phyloP scores from a whole-genome alignment of 129 eudicot genomes.

The Deinandra increscens region DNA sequence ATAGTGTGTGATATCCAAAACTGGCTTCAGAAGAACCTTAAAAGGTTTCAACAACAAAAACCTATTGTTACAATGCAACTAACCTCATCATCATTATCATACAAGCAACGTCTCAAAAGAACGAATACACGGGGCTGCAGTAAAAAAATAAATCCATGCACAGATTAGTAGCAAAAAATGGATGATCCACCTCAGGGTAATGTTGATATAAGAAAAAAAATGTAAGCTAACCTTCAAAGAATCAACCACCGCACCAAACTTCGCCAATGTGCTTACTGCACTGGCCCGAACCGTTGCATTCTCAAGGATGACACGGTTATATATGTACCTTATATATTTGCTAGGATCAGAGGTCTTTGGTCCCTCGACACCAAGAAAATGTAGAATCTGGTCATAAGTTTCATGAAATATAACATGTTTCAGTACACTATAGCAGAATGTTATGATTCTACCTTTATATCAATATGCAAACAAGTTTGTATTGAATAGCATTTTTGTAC shows the following conservation, averaged over 20 bases:
- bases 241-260: slow-evolving; percentile 85
- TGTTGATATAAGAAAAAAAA: background rate
- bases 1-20: background rate
- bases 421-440: slow-evolving; percentile 4
- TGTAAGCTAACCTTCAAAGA: slow-evolving; percentile 59
- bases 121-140: slow-evolving; percentile 84
- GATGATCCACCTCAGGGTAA: background rate
- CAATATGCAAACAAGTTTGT: background rate
- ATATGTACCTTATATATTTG: slow-evolving; percentile 85
- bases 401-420: background rate
- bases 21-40: background rate
- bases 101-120: slow-evolving; percentile 80
- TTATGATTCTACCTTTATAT: background rate
- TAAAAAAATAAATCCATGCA: slow-evolving; percentile 15
- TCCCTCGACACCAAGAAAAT: slow-evolving; percentile 96
- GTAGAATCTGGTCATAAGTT: slow-evolving; percentile 57
- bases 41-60: background rate
- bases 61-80: slow-evolving; percentile 23
- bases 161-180: slow-evolving; percentile 3
- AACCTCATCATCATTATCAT: slow-evolving; percentile 94
- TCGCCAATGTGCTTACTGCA: slow-evolving; percentile 93
- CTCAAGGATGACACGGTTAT: slow-evolving; percentile 93
- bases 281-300: slow-evolving; percentile 95
- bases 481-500: background rate
- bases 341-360: slow-evolving; percentile 97